These are phyloP conservation scores for Tricladium varicosporioides DNA, from an alignment of 2,329 filamentous ascomycete genomes.

Conservation along the genomic window DNA sequence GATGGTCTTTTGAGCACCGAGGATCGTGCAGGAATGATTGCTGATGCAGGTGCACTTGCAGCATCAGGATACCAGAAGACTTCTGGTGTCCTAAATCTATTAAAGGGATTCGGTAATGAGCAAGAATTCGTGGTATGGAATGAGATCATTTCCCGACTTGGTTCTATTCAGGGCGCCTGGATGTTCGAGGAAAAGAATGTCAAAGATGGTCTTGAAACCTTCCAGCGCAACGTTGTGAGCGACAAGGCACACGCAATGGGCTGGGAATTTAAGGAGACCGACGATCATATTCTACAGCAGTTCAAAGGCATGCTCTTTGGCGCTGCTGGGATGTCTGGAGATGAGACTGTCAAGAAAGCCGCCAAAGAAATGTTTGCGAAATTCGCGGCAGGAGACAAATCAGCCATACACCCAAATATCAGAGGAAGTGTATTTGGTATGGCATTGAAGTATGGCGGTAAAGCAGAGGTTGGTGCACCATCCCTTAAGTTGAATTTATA, in stretches of 20 bases:
- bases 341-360: constrained; percentile 73
- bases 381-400: constrained; percentile 74
- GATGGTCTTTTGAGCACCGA: constrained; percentile 78
- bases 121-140: constrained; percentile 93
- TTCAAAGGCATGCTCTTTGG: constrained; percentile 93
- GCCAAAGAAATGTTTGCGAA: constrained; percentile 89
- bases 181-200: constrained; percentile 76
- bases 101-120: constrained; percentile 84
- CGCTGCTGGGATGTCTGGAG: constrained; percentile 75
- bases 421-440: constrained; percentile 84
- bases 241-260: constrained; percentile 82
- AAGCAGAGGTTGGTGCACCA: constrained; percentile 64
- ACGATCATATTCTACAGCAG: constrained; percentile 88
- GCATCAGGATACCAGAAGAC: constrained; percentile 92
- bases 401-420: constrained; percentile 88
- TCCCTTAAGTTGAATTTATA: not conserved
- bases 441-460: constrained; percentile 77
- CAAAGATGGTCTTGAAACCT: constrained; percentile 75
- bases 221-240: constrained; percentile 76
- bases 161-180: constrained; percentile 80
- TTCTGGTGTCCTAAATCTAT: constrained; percentile 78
- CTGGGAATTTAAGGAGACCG: constrained; percentile 81
- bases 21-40: constrained; percentile 92
- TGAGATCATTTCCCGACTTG: constrained; percentile 78
- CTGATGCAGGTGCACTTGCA: constrained; percentile 85